Conservation (phyloP, 1,284 basidiomycete genomes). For the Cutaneotrichosporon cyanovorans region DNA sequence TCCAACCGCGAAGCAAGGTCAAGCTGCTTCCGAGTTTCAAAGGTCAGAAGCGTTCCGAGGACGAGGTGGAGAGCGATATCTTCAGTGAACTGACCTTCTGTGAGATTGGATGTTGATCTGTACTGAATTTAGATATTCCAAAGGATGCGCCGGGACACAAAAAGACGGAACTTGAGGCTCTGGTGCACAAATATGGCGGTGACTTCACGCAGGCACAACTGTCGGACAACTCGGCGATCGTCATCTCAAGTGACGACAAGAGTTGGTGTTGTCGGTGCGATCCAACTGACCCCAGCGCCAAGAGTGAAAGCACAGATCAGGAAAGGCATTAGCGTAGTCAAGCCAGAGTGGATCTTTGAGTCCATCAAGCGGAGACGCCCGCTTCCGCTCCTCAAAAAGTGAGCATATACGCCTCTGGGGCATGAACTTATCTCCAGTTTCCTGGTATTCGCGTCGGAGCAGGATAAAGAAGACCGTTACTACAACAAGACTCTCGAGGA, state of each 20-base stretch:
- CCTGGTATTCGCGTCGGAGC: slow-evolving; percentile 37
- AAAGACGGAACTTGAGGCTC: slow-evolving; percentile 38
- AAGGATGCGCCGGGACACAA: slow-evolving; percentile 50
- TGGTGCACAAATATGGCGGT: slow-evolving; percentile 69
- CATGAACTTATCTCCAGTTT: slow-evolving; percentile 25
- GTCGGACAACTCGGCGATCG: slow-evolving; percentile 49
- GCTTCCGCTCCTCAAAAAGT: slow-evolving; percentile 64
- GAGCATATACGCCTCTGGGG: slow-evolving; percentile 10
- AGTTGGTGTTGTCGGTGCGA: slow-evolving; percentile 18
- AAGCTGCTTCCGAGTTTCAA: slow-evolving; percentile 59
- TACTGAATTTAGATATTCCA: slow-evolving; percentile 51
- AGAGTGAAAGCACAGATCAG: slow-evolving; percentile 50
- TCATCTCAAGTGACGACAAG: slow-evolving; percentile 43
- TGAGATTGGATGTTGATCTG: slow-evolving; percentile 42
- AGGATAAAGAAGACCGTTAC: slow-evolving; percentile 28
- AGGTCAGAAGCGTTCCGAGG: slow-evolving; percentile 56
- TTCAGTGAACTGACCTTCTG: slow-evolving; percentile 72
- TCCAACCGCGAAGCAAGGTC: slow-evolving; percentile 45
- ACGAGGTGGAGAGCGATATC: slow-evolving; percentile 56
- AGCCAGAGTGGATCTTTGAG: slow-evolving; percentile 70
- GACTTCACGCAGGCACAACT: slow-evolving; percentile 54
- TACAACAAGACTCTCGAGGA: slow-evolving; percentile 32
- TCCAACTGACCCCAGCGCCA: slow-evolving; percentile 24
- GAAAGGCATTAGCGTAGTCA: slow-evolving; percentile 58
- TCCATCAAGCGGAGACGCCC: slow-evolving; percentile 57